phyloP scores from a whole-genome alignment of 2,329 filamentous ascomycete genomes.

The Tolypocladium amazonense region DNA sequence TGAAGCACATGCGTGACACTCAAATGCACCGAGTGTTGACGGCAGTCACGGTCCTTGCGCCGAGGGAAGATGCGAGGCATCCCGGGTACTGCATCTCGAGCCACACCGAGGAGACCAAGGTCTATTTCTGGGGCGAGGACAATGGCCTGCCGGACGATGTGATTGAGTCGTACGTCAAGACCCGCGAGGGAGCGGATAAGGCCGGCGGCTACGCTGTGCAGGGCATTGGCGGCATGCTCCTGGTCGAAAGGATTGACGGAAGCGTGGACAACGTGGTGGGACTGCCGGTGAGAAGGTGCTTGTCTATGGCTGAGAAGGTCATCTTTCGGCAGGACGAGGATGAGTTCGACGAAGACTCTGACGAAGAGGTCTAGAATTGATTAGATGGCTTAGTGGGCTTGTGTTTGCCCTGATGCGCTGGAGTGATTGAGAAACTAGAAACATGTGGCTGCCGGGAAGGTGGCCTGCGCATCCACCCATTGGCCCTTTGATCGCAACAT shows the following conservation, averaged over 20 bases:
- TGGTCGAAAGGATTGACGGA: slow-evolving; percentile 84
- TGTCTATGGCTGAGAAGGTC: slow-evolving; percentile 83
- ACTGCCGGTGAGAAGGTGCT: slow-evolving; percentile 65
- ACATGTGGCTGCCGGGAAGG: neutral
- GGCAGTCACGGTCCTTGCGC: slow-evolving; percentile 72
- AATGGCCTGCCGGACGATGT: slow-evolving; percentile 64
- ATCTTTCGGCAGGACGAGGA: slow-evolving; percentile 63
- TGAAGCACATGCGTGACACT: slow-evolving; percentile 70
- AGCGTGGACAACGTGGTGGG: slow-evolving; percentile 92
- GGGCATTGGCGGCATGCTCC: slow-evolving; percentile 71
- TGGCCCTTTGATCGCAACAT: neutral
- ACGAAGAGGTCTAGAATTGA: slow-evolving; percentile 17
- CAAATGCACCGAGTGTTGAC: slow-evolving; percentile 75
- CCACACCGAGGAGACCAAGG: slow-evolving; percentile 80
- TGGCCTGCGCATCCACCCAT: neutral
- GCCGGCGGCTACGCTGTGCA: slow-evolving; percentile 94
- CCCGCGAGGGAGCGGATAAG: slow-evolving; percentile 89
- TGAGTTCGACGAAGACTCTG: slow-evolving; percentile 37
- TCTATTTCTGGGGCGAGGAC: slow-evolving; percentile 65
- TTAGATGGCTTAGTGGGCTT: neutral
- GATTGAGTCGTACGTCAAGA: slow-evolving; percentile 67
- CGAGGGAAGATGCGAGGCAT: slow-evolving; percentile 65
- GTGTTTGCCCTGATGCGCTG: neutral
- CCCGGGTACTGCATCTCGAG: slow-evolving; percentile 79
- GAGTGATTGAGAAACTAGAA: neutral